Evolutionary conservation across 257 asterid genomes (phyloP).

Genomic region (Datura wrightii): DNA sequence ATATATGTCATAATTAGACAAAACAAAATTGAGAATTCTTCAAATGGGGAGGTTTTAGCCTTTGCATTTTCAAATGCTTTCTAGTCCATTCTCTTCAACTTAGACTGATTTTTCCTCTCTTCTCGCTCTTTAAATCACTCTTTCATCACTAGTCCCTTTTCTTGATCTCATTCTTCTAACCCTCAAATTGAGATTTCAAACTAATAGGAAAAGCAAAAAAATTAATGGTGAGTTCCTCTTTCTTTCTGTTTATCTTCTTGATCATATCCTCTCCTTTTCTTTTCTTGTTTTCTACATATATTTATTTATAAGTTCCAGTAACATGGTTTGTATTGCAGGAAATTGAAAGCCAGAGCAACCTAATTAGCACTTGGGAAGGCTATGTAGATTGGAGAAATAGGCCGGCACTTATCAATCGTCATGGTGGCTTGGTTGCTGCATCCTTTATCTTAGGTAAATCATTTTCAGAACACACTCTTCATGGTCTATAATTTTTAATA

Average conservation of each 20-base stretch:
- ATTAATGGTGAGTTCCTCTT: slow-evolving; percentile 40
- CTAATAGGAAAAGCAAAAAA: background rate
- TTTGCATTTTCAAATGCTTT: slow-evolving; percentile 21
- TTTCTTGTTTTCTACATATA: background rate
- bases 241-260: background rate
- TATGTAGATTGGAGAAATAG: slow-evolving; percentile 82
- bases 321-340: slow-evolving; percentile 51
- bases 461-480: background rate
- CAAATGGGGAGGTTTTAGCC: background rate
- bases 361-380: slow-evolving; percentile 62
- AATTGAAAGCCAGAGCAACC: slow-evolving; percentile 52
- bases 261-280: no score
- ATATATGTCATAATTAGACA: background rate
- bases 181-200: background rate
- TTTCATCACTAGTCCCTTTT: background rate
- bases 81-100: slow-evolving; percentile 29
- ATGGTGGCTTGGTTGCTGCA: slow-evolving; percentile 91
- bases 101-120: slow-evolving; percentile 34
- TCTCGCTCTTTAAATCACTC: slow-evolving; percentile 33
- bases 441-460: slow-evolving; percentile 77
- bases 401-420: slow-evolving; percentile 69
- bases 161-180: slow-evolving; percentile 25
- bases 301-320: background rate
- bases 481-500: background rate
- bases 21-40: background rate